Conservation (phyloP, 306 rosid genomes). For the Vachellia pachyceras region DNA sequence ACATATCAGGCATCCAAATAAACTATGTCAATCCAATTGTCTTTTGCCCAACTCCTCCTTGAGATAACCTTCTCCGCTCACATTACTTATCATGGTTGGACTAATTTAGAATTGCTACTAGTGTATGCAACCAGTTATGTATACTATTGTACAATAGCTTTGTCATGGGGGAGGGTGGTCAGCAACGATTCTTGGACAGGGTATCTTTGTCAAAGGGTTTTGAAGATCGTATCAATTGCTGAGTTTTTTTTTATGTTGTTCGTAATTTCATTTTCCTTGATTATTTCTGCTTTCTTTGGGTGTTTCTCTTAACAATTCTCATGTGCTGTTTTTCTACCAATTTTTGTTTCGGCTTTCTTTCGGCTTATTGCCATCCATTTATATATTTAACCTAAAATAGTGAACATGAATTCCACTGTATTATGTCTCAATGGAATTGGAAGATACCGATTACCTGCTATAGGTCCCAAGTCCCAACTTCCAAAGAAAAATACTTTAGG, state of each 20-base stretch:
- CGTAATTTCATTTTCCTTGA: background rate
- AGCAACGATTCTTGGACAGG: background rate
- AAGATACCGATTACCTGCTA: background rate
- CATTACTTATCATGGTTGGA: background rate
- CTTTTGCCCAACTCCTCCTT: background rate
- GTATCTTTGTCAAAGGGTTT: background rate
- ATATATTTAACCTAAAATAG: background rate
- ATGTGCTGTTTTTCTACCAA: background rate
- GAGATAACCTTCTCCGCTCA: background rate
- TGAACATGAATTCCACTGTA: background rate
- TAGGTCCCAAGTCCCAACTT: background rate
- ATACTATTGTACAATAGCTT: background rate
- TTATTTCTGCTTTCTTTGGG: background rate
- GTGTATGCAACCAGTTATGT: background rate
- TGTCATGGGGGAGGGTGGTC: background rate
- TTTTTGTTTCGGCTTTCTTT: slow-evolving; percentile 5
- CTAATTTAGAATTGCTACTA: background rate
- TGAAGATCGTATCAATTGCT: background rate
- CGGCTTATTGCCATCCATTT: background rate
- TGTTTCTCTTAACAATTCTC: background rate
- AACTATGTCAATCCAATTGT: background rate
- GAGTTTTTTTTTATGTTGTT: background rate
- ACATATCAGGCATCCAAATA: background rate
- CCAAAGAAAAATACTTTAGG: too few relatives aligned
- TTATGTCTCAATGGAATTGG: background rate